Evolutionary conservation across 495 filamentous ascomycete species (phyloP).

Genomic region (Neurospora hispaniola): DNA sequence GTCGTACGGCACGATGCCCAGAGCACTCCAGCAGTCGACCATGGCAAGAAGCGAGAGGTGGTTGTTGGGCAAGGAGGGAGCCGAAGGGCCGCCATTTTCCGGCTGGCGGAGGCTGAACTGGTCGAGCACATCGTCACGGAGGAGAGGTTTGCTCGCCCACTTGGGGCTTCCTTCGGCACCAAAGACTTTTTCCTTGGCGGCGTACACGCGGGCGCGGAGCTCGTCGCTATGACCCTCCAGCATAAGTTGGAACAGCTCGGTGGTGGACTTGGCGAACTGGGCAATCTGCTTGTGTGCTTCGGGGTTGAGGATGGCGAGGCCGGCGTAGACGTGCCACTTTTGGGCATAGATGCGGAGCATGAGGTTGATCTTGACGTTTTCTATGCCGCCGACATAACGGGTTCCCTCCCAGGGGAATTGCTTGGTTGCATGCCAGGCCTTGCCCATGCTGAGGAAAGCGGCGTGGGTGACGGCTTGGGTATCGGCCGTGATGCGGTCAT

Average conservation of each 20-base stretch:
- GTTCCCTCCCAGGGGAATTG: conserved; percentile 94
- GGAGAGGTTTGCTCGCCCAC: conserved; percentile 53
- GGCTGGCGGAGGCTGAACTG: conserved; percentile 55
- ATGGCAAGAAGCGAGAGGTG: conserved; percentile 93
- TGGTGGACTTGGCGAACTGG: conserved; percentile 86
- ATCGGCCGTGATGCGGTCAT: conserved; percentile 95
- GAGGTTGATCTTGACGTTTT: conserved; percentile 98
- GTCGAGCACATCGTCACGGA: conserved; percentile 77
- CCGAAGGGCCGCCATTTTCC: conserved; percentile 16
- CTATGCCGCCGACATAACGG: conserved; percentile 91
- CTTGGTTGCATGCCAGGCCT: conserved; percentile 83
- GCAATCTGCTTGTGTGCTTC: conserved; percentile 82
- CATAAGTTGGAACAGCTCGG: conserved; percentile 94
- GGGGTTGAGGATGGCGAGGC: conserved; percentile 91
- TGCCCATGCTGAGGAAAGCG: conserved; percentile 93
- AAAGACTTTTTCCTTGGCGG: conserved; percentile 75
- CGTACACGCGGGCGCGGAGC: conserved; percentile 66
- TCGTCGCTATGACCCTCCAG: conserved; percentile 71
- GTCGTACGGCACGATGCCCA: conserved; percentile 91
- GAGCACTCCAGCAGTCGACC: conserved; percentile 93
- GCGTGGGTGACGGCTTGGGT: conserved; percentile 97
- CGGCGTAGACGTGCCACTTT: conserved; percentile 99
- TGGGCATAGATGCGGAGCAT: conserved; percentile 94
- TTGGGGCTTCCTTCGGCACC: conserved; percentile 32
- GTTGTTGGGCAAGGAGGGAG: conserved; percentile 68